Conservation (phyloP, 352 stramenopile species). For the Pythium utonaiense region DNA sequence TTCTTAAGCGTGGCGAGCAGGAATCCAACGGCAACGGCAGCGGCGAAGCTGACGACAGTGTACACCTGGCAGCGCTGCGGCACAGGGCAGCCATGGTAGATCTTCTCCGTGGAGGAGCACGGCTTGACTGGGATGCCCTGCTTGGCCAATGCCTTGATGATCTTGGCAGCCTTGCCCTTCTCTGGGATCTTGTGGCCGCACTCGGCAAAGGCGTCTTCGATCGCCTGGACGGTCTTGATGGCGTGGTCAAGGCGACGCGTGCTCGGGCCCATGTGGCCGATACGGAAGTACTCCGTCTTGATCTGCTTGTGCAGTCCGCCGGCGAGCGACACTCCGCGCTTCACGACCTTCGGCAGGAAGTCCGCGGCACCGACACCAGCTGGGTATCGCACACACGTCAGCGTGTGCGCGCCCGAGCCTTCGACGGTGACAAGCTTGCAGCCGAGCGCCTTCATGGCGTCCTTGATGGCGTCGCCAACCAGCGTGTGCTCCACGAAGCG, state of each 20-base stretch:
- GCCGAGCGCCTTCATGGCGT: conserved; percentile 58
- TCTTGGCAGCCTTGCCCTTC: conserved; percentile 48
- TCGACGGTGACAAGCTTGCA: conserved; percentile 55
- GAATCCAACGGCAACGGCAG: conserved; percentile 61
- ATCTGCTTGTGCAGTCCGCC: conserved; percentile 76
- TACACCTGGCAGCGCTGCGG: conserved; percentile 69
- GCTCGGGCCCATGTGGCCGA: conserved; percentile 81
- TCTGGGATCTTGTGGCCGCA: conserved; percentile 61
- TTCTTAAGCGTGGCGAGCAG: conserved; percentile 51
- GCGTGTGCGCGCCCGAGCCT: conserved; percentile 53
- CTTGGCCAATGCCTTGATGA: conserved; percentile 54
- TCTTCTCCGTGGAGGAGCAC: conserved; percentile 32
- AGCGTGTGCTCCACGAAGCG: conserved; percentile 67
- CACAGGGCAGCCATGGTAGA: conserved; percentile 59
- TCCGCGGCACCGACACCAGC: conserved; percentile 53
- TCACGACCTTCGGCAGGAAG: conserved; percentile 70
- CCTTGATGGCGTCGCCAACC: conserved; percentile 58
- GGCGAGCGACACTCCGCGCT: conserved; percentile 67
- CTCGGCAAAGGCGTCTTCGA: conserved; percentile 66
- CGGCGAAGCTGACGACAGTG: conserved; percentile 49
- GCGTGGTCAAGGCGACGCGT: conserved; percentile 71
- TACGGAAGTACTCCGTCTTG: conserved; percentile 85
- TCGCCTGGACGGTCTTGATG: conserved; percentile 67
- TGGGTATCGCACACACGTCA: conserved; percentile 77
- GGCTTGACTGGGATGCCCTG: conserved; percentile 48